Conservation (phyloP, 179 eudicot genomes). For the Nepenthes alata region DNA sequence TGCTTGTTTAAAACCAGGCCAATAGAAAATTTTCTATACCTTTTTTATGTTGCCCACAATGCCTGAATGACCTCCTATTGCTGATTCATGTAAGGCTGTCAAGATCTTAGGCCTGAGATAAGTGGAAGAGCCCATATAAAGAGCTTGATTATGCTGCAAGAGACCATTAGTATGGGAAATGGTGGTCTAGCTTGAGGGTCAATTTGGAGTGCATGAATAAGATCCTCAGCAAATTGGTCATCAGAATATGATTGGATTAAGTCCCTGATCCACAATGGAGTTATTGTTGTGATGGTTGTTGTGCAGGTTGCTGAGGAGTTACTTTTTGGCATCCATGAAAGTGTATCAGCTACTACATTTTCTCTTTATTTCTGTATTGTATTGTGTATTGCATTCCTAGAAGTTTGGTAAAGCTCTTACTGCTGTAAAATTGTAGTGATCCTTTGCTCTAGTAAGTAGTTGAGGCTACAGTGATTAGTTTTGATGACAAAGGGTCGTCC, state of each 20-base stretch:
- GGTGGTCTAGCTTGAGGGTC: no score
- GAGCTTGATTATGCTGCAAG: not conserved
- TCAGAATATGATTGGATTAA: not conserved
- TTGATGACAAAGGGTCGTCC: not conserved
- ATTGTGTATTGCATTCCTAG: not conserved
- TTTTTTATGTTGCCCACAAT: not conserved
- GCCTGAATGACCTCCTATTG: not conserved
- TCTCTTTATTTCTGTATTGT: not conserved
- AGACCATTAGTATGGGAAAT: not conserved
- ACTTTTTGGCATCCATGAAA: not conserved
- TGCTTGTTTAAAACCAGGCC: not conserved
- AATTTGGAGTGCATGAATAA: no score
- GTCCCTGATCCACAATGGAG: not conserved
- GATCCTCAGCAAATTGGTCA: no score
- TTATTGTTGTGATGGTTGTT: no score
- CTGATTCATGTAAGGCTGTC: not conserved
- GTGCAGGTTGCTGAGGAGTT: no score
- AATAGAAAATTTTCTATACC: not conserved
- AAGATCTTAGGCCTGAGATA: not conserved
- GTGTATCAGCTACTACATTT: slow-evolving; percentile 5
- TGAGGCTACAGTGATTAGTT: slow-evolving; percentile 7
- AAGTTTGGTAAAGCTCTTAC: not conserved
- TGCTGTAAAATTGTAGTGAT: not conserved
- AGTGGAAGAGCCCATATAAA: not conserved
- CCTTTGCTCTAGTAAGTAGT: not conserved